Conservation (phyloP, 2,329 filamentous ascomycete genomes). For the Colletotrichum liriopes region DNA sequence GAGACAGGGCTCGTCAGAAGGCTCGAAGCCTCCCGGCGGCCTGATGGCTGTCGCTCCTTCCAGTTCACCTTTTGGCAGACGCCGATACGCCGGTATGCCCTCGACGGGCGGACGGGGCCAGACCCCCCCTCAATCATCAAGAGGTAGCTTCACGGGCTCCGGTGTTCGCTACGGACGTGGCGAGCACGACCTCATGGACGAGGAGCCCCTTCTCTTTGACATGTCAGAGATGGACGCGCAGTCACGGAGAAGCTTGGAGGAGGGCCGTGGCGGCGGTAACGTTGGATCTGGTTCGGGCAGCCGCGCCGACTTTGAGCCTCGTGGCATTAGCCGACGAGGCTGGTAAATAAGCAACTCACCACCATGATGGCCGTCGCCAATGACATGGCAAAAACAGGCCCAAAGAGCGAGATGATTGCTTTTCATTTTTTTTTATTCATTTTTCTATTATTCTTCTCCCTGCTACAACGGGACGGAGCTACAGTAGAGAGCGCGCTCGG, state of each 20-base stretch:
- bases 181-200: constrained; percentile 70
- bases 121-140: constrained; percentile 61
- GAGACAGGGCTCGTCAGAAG: constrained; percentile 61
- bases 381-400: neutral
- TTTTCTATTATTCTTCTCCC: neutral
- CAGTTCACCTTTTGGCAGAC: constrained; percentile 62
- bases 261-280: constrained; percentile 59
- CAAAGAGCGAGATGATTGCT: neutral
- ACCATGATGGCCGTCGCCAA: neutral
- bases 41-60: constrained; percentile 58
- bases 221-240: constrained; percentile 79
- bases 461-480: neutral
- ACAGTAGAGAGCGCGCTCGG: neutral
- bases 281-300: constrained; percentile 55
- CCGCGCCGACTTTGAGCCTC: constrained; percentile 57
- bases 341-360: constrained; percentile 50
- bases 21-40: constrained; percentile 60
- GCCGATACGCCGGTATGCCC: constrained; percentile 63
- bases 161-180: constrained; percentile 56
- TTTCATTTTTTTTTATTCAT: neutral
- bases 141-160: constrained; percentile 63
- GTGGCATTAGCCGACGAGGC: constrained; percentile 55
- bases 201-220: constrained; percentile 80
- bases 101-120: constrained; percentile 54
- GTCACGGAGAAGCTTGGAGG: constrained; percentile 72